Percentiles rank a stretch among this genome's conserved stretches.
Evolutionary conservation across 768 basidiomycete genomes (phyloP).

Genomic region (Botryobasidium botryosum): DNA sequence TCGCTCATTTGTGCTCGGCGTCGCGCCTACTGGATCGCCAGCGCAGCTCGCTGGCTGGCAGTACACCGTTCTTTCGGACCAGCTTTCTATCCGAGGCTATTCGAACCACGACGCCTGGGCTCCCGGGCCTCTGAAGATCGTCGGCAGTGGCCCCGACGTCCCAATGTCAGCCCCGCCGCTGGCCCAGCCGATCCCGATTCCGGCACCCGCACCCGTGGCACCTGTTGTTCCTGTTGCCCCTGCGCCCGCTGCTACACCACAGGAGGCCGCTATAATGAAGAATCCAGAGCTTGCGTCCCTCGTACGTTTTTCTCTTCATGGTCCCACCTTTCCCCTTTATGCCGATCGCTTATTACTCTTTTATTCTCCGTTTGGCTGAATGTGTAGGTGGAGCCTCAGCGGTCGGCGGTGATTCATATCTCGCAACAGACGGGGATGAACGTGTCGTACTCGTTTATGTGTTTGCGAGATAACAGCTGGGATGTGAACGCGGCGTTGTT

Average conservation of each 20-base stretch:
- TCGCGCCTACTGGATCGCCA: constrained; percentile 61
- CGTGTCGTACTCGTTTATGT: constrained; percentile 63
- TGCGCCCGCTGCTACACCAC: constrained; percentile 21
- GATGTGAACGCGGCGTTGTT: constrained; percentile 57
- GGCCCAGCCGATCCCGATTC: constrained; percentile 15
- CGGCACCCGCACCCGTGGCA: constrained; percentile 17
- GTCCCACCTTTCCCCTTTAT: constrained; percentile 5
- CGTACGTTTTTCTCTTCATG: constrained; percentile 28
- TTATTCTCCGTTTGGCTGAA: no score
- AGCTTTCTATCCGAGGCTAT: constrained; percentile 67
- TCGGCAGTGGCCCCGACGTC: constrained; percentile 34
- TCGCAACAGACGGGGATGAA: constrained; percentile 64
- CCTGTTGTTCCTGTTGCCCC: constrained; percentile 10
- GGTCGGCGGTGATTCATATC: constrained; percentile 50
- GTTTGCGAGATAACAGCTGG: constrained; percentile 74
- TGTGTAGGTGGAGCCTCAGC: constrained; percentile 54
- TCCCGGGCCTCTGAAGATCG: constrained; percentile 53
- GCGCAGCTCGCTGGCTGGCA: constrained; percentile 80
- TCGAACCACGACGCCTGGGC: constrained; percentile 68
- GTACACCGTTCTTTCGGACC: constrained; percentile 77
- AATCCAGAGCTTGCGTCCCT: constrained; percentile 32
- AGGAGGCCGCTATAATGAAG: constrained; percentile 24
- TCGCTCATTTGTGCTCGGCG: constrained; percentile 73
- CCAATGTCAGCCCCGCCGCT: constrained; percentile 18
- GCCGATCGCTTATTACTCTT: neutral